Base-by-base conservation (phyloP, 129 eudicot species). In the Lactuca sativa region DNA sequence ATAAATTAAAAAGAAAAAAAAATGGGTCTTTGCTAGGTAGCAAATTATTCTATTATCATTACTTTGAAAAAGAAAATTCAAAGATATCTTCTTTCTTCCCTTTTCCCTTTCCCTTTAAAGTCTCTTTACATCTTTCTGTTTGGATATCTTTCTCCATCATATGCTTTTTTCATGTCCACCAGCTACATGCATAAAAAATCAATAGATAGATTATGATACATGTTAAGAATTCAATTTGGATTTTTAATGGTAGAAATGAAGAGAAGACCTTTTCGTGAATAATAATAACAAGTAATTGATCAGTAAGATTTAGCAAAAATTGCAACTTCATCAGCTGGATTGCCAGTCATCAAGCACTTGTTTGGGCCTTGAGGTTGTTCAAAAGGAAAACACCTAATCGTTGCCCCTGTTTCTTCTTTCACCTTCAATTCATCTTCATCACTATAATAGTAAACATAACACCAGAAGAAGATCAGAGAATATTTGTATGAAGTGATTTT, bases 321-420 rank as follows among this genome's bases (percentile, higher is more conserved):
- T 32, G 97, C 95, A 59, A 93, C 97, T 83, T 93, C 98, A 7
- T 83, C 88, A 7, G 97, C 95, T 48, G 88, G 78, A 56, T 60
- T 76, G 49, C 98, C 95, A 4, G 88, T 93, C 92, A 89, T 85
- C 77, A 87, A 80, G 79, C 98, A 93, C 58, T 62, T 85, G 38
- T 83, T 86, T 16, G 72, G 52, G 55, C 86, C 95, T 36, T 75
- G 67, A 33, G 98, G 95, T 80, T 93, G 98, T 38, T 89, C 95
- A 33, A 93, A 89, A 25, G 98, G 98, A 76, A 81, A 87, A 61
- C 97, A 89, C 71, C 97, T 73, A 68, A 89, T 75, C 18, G 97
- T 89, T 55, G 98, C 95, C 38, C 97, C 92, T 1, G 98, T 89
- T 80, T 93, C 98, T 76, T 93, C 96, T 72, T 89, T 89, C 76